phyloP scores from a whole-genome alignment of 1,284 basidiomycete species.

The Ceratobasidium sp. region DNA sequence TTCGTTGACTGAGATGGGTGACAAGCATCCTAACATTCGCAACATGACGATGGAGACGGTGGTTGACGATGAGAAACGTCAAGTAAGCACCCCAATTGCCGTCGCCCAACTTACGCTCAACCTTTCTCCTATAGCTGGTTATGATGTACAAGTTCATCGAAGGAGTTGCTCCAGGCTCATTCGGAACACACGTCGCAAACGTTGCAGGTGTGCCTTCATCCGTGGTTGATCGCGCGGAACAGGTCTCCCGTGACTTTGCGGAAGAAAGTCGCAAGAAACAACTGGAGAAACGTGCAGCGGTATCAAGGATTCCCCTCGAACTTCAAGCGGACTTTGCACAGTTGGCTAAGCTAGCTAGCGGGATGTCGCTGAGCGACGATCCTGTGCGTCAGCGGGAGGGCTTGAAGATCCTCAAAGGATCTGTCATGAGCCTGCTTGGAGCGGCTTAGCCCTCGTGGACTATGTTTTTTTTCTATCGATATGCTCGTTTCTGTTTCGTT shows the following conservation, averaged over 20 bases:
- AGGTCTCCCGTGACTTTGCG: slow-evolving; percentile 89
- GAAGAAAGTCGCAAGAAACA: slow-evolving; percentile 84
- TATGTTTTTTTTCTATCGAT: not conserved
- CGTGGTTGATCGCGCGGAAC: slow-evolving; percentile 89
- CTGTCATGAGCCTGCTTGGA: slow-evolving; percentile 54
- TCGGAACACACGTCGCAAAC: slow-evolving; percentile 92
- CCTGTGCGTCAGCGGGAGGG: slow-evolving; percentile 66
- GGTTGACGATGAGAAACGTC: slow-evolving; percentile 89
- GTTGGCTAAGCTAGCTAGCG: slow-evolving; percentile 61
- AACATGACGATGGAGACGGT: slow-evolving; percentile 95
- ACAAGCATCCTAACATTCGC: slow-evolving; percentile 91
- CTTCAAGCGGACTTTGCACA: slow-evolving; percentile 91
- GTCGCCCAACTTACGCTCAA: not conserved
- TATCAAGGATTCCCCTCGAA: slow-evolving; percentile 74
- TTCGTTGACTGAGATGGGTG: slow-evolving; percentile 86
- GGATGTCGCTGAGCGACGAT: slow-evolving; percentile 65
- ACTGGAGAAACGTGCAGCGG: slow-evolving; percentile 69
- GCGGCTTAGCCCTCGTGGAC: not conserved
- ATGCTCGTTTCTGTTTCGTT: not conserved
- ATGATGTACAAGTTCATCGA: slow-evolving; percentile 95
- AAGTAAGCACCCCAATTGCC: slow-evolving; percentile 63
- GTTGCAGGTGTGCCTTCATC: slow-evolving; percentile 83
- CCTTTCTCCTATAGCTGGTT: slow-evolving; percentile 71
- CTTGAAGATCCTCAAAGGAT: slow-evolving; percentile 67
- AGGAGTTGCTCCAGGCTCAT: slow-evolving; percentile 90